phyloP scores from a whole-genome alignment of 176 grass and related monocot genomes.

The Aegilops umbellulata region DNA sequence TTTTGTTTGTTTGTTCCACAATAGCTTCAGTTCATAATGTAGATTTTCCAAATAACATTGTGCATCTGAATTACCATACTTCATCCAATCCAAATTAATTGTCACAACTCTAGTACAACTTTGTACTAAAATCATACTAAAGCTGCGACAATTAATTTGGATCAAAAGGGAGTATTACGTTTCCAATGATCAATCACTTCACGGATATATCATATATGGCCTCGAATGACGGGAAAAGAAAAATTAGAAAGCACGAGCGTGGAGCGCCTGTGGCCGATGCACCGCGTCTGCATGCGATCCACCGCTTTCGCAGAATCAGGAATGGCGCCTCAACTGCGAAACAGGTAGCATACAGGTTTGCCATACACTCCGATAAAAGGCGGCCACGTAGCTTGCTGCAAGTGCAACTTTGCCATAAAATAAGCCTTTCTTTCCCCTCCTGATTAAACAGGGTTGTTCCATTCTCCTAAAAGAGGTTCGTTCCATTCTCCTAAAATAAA shows the following conservation, averaged over 20 bases:
- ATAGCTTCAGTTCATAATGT: too few species aligned
- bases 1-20: too few species aligned
- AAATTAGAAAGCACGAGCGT: not conserved
- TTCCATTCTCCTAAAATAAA: conserved; percentile 37
- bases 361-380: conserved; percentile 24
- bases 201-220: not conserved
- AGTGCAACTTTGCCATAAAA: conserved; percentile 14
- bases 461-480: conserved; percentile 22
- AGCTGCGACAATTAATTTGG: too few species aligned
- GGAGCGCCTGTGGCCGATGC: not conserved
- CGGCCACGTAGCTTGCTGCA: conserved; percentile 3
- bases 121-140: too few species aligned
- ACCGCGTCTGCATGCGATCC: not conserved
- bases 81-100: too few species aligned
- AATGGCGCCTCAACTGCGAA: not conserved
- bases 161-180: not conserved
- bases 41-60: too few species aligned
- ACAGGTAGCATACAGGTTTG: not conserved
- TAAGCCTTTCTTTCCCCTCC: not conserved
- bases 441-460: conserved; percentile 24
- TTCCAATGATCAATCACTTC: not conserved
- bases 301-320: conserved; percentile 15
- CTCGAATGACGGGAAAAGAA: not conserved
- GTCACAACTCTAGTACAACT: too few species aligned
- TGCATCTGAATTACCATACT: too few species aligned